Conservation (phyloP, 169 alveolate genomes). For the Plasmodium adleri region DNA sequence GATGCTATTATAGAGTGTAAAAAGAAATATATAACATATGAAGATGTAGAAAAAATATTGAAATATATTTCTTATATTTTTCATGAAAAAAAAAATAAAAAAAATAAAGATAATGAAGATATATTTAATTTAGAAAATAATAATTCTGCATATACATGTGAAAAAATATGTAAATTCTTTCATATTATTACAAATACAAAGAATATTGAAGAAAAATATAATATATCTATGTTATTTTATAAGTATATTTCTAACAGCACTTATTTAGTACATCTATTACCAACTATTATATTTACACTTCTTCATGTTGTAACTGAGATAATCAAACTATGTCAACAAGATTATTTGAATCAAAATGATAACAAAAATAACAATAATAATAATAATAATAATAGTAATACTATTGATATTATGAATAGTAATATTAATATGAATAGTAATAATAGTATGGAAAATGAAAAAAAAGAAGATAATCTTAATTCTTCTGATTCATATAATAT, state of each 20-base stretch:
- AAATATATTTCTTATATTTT: slow-evolving; percentile 48
- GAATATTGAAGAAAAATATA: slow-evolving; percentile 33
- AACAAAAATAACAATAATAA: not conserved
- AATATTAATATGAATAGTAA: not conserved
- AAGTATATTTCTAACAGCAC: slow-evolving; percentile 36
- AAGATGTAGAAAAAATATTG: slow-evolving; percentile 42
- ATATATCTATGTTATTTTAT: slow-evolving; percentile 42
- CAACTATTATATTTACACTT: slow-evolving; percentile 37
- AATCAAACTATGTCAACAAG: not conserved
- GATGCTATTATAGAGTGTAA: slow-evolving; percentile 70
- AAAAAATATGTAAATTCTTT: slow-evolving; percentile 67
- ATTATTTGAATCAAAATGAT: not conserved
- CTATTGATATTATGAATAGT: not conserved
- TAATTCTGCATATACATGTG: slow-evolving; percentile 16
- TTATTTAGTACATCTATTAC: slow-evolving; percentile 29
- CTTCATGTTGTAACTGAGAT: slow-evolving; percentile 22
- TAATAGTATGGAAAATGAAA: not conserved
- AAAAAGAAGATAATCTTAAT: not conserved
- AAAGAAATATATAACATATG: slow-evolving; percentile 25
- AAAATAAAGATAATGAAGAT: not conserved
- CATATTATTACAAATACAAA: slow-evolving; percentile 61
- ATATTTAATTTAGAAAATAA: slow-evolving; percentile 44
- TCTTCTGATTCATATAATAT: not conserved
- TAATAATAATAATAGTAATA: not conserved
- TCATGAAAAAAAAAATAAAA: slow-evolving; percentile 25